Conservation (phyloP, 495 filamentous ascomycete genomes). For the Neurospora cerealis region DNA sequence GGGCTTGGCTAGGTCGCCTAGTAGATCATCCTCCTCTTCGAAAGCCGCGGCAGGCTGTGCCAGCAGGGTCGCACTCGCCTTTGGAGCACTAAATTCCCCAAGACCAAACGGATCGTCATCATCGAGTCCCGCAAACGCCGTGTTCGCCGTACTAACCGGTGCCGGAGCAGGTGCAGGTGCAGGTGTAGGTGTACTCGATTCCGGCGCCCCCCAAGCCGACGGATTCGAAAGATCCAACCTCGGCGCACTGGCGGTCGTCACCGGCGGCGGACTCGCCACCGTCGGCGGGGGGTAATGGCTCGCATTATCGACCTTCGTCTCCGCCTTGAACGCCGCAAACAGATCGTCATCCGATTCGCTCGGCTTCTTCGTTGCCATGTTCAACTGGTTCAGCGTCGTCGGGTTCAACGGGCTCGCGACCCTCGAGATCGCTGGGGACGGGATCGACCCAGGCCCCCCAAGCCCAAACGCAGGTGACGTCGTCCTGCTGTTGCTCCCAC, state of each 20-base stretch:
- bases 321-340: constrained; percentile 51
- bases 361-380: constrained; percentile 7
- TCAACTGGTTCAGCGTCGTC: background rate
- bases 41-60: constrained; percentile 26
- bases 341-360: constrained; percentile 43
- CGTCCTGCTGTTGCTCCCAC: background rate
- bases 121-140: constrained; percentile 11
- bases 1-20: constrained; percentile 78
- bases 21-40: constrained; percentile 83
- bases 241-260: constrained; percentile 14
- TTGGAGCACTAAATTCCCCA: constrained; percentile 44
- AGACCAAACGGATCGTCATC: constrained; percentile 89
- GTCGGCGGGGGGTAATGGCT: constrained; percentile 48
- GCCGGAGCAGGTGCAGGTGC: background rate
- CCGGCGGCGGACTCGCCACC: constrained; percentile 12
- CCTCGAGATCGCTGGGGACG: constrained; percentile 5
- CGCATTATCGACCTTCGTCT: constrained; percentile 50
- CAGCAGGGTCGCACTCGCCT: constrained; percentile 21
- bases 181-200: background rate
- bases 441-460: constrained; percentile 19
- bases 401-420: constrained; percentile 13
- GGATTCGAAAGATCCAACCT: constrained; percentile 27
- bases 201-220: constrained; percentile 25
- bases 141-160: constrained; percentile 16
- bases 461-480: background rate